Conservation (phyloP, 2,329 filamentous ascomycete species). For the Alternaria rosae region DNA sequence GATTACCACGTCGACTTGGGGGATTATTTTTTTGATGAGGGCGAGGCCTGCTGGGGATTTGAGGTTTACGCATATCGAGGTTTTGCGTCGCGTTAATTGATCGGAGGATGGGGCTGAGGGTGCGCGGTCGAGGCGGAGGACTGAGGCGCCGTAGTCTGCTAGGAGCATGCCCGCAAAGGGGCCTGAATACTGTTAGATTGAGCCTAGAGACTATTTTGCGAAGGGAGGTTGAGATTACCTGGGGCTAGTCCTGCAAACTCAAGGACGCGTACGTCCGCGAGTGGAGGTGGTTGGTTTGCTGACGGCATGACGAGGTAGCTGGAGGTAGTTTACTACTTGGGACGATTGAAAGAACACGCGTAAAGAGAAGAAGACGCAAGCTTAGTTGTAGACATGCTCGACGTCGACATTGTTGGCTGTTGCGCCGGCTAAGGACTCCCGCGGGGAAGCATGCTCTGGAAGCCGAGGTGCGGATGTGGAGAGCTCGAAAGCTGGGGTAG, state of each 20-base stretch:
- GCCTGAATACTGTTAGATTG: constrained; percentile 58
- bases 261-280: constrained; percentile 67
- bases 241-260: constrained; percentile 71
- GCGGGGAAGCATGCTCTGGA: constrained; percentile 33
- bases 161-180: constrained; percentile 86
- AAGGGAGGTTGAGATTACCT: constrained; percentile 47
- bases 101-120: constrained; percentile 68
- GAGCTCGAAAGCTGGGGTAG: constrained; percentile 1
- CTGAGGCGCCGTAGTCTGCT: constrained; percentile 83
- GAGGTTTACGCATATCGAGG: constrained; percentile 80
- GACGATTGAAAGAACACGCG: neutral
- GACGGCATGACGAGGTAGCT: constrained; percentile 28
- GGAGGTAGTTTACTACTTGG: neutral
- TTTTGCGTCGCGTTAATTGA: constrained; percentile 80
- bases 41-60: constrained; percentile 70
- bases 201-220: neutral
- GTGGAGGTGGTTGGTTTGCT: constrained; percentile 54
- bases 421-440: constrained; percentile 42
- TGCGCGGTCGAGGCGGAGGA: constrained; percentile 81
- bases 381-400: constrained; percentile 24
- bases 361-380: neutral
- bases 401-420: constrained; percentile 39
- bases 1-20: constrained; percentile 78
- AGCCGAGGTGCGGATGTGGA: constrained; percentile 39
- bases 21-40: constrained; percentile 71